Evolutionary conservation across 805 yeast genomes (phyloP).

Genomic region (Starmera quercuum): DNA sequence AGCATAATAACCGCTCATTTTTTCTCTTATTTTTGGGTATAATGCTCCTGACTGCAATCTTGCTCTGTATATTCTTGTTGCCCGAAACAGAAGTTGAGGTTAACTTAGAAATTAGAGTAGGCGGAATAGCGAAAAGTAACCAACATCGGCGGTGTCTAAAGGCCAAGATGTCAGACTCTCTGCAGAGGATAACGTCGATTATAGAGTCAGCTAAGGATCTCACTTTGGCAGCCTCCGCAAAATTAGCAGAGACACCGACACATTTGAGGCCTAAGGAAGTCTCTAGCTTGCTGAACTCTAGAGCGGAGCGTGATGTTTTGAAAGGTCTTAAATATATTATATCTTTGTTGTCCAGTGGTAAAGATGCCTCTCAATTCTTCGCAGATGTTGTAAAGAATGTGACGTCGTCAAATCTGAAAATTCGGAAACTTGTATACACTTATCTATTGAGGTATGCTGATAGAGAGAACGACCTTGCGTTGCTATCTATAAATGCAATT

Average conservation of each 20-base stretch:
- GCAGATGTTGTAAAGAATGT: conserved; percentile 89
- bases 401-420: conserved; percentile 54
- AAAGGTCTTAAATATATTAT: conserved; percentile 53
- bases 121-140: neutral
- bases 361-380: conserved; percentile 39
- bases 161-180: conserved; percentile 42
- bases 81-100: too few relatives aligned
- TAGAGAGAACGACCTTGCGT: conserved; percentile 79
- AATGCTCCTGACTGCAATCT: too few relatives aligned
- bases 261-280: conserved; percentile 61
- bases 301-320: conserved; percentile 56
- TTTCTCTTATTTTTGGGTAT: neutral
- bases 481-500: conserved; percentile 83
- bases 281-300: conserved; percentile 55
- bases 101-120: too few relatives aligned
- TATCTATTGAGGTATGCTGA: conserved; percentile 75
- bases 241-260: conserved; percentile 53
- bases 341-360: conserved; percentile 33
- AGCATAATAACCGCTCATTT: neutral
- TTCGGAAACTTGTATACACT: conserved; percentile 69
- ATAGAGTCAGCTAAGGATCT: conserved; percentile 74
- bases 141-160: neutral
- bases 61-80: too few relatives aligned
- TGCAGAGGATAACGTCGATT: conserved; percentile 58
- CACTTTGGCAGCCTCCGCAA: conserved; percentile 66